phyloP scores from a whole-genome alignment of 1,284 basidiomycete genomes.

The Takashimella tepidaria region DNA sequence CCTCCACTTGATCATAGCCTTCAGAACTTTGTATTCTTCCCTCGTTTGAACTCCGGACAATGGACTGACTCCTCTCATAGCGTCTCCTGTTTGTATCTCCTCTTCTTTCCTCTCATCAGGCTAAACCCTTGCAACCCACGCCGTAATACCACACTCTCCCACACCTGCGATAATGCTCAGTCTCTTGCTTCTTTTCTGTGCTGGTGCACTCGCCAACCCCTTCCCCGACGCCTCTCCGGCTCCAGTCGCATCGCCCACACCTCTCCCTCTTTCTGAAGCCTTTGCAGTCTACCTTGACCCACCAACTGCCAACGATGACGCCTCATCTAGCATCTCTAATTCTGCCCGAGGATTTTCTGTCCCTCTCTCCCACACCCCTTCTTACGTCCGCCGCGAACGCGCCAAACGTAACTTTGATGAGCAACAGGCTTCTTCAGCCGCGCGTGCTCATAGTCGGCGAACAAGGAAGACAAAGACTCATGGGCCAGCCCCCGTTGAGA shows the following conservation, averaged over 20 bases:
- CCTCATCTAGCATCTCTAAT: background rate
- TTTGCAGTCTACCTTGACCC: slow-evolving; percentile 7
- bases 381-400: slow-evolving; percentile 14
- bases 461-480: background rate
- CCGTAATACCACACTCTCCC: background rate
- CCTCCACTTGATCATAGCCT: no score
- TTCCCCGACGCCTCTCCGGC: slow-evolving; percentile 13
- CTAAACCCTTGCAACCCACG: background rate
- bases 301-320: no score
- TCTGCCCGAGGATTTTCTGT: slow-evolving; percentile 20
- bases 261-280: slow-evolving; percentile 5
- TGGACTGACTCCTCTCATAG: no score
- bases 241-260: slow-evolving; percentile 8
- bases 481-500: background rate
- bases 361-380: slow-evolving; percentile 21
- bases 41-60: no score
- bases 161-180: slow-evolving; percentile 12
- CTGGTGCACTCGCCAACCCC: slow-evolving; percentile 12
- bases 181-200: slow-evolving; percentile 17
- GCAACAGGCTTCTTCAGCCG: no score
- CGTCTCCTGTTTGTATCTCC: no score
- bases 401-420: slow-evolving; percentile 17
- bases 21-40: no score
- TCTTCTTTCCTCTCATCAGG: background rate
- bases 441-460: background rate